Base-by-base conservation (phyloP, 805 yeast species). In the Wickerhamomyces sydowiorum region DNA sequence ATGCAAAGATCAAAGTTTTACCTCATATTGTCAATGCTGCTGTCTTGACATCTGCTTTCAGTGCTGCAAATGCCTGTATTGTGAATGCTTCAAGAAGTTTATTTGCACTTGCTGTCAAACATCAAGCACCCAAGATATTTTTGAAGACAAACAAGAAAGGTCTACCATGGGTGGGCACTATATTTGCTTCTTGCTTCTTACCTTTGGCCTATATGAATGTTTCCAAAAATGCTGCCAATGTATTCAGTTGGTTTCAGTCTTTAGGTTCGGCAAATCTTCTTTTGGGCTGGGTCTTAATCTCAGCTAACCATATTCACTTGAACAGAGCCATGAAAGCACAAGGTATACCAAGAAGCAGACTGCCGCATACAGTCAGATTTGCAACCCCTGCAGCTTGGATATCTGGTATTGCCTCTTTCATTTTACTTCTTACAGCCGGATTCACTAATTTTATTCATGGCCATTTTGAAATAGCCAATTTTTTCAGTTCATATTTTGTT, bases 1-100 rank as follows among this genome's bases (percentile, higher is more conserved):
- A 70, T 49, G 83, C 82, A 3, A 48, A 54, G 38, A 65, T 67
- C 35, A 54, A 51, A 32, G 71, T 56, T 0, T 53, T 68, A 19
- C 69, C 67, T 9, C 60, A 58, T 45, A 54, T 65, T 27, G 58
- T 68, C 39, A 68, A 68, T 48, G 72, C 64, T 14, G 62, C 63
- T 31, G 66, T 67, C 27, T 49, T 66, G 38, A 61, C 69, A 0
- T 65, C 70, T 13, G 73, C 72, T 1, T 62, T 66, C 35, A 61
- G 67, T 12, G 68, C 70, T 25, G 67, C 60, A 22, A 66, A 66
- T 48, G 50, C 55, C 24, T 45, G 53, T n/a, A 36, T 62, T 13
- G 49, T 61, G 25, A 53, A 54, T 35, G 57, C 60, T 13, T 54
- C 69, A 3, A 56, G 72, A 54, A 53, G 56, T n/a, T 38, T 65